Percentiles rank a stretch among this genome's conserved stretches.
Evolutionary conservation across 1,139 yeast genomes (phyloP).

Genomic region (Suhomyces maxii): DNA sequence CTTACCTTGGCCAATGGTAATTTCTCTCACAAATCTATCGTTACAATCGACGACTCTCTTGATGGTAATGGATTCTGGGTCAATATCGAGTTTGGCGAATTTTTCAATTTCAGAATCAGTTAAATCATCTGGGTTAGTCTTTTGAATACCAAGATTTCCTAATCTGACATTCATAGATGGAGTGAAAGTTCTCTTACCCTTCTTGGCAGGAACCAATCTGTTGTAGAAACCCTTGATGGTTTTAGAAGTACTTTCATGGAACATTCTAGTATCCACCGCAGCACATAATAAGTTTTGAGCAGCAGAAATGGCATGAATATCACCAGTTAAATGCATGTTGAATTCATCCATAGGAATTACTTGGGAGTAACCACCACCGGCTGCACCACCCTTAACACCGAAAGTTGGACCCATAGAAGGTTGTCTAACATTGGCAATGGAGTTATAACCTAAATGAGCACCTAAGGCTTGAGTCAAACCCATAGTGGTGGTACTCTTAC

Average conservation of each 20-base stretch:
- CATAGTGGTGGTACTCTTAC: slow-evolving; percentile 95
- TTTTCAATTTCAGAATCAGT: slow-evolving; percentile 72
- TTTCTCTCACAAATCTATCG: slow-evolving; percentile 88
- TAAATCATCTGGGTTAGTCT: slow-evolving; percentile 79
- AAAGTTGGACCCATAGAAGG: slow-evolving; percentile 99
- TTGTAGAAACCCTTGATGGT: slow-evolving; percentile 78
- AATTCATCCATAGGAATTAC: slow-evolving; percentile 99
- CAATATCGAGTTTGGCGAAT: slow-evolving; percentile 88
- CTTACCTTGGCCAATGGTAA: slow-evolving; percentile 91
- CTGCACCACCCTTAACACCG: slow-evolving; percentile 99
- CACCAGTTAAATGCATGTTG: slow-evolving; percentile 98
- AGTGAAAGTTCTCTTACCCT: slow-evolving; percentile 78
- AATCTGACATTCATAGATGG: slow-evolving; percentile 77
- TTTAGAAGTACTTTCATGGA: slow-evolving; percentile 93
- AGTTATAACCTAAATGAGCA: slow-evolving; percentile 83
- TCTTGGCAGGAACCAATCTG: slow-evolving; percentile 84
- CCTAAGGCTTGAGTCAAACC: slow-evolving; percentile 96
- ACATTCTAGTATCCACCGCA: slow-evolving; percentile 96
- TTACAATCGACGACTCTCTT: slow-evolving; percentile 96
- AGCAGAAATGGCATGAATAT: slow-evolving; percentile 94
- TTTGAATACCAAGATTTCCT: slow-evolving; percentile 74
- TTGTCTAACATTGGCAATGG: slow-evolving; percentile 95
- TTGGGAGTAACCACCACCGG: slow-evolving; percentile 99
- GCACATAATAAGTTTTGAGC: slow-evolving; percentile 96
- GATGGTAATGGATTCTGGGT: slow-evolving; percentile 94